A percentile compares a stretch with the other conserved stretches of the same genome.
These are phyloP conservation scores for Bipolaris cookei DNA, from an alignment of 2,329 filamentous ascomycete genomes.

Conservation along the genomic window DNA sequence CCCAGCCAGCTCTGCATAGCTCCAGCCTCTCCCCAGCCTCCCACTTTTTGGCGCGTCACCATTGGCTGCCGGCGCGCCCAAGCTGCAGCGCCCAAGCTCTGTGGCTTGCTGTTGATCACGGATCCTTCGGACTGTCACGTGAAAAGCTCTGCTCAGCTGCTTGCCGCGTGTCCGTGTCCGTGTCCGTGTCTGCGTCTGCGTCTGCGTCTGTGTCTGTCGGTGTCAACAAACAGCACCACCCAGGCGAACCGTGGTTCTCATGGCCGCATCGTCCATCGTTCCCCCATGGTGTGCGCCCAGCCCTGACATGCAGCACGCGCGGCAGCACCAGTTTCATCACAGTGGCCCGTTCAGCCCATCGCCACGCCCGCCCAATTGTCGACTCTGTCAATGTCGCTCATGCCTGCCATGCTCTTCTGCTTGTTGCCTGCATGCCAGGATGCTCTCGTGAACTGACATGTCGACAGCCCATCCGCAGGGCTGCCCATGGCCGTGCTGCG, in stretches of 20 bases:
- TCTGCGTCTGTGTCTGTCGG: background rate
- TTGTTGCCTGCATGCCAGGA: background rate
- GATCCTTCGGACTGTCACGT: constrained; percentile 26
- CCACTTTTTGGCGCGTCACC: constrained; percentile 25
- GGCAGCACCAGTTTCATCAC: constrained; percentile 11
- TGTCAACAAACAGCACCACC: background rate
- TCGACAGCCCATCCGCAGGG: background rate
- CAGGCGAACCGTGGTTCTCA: constrained; percentile 21
- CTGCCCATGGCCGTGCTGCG: background rate
- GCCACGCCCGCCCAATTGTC: background rate
- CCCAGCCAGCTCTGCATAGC: constrained; percentile 21
- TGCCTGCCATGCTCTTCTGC: background rate
- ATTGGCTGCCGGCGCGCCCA: constrained; percentile 27
- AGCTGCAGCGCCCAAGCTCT: constrained; percentile 19
- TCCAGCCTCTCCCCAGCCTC: constrained; percentile 36
- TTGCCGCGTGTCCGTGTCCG: background rate
- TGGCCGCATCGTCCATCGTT: constrained; percentile 13
- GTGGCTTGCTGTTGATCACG: constrained; percentile 20
- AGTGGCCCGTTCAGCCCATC: constrained; percentile 7
- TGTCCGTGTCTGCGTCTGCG: too few relatives aligned
- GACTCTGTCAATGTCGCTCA: constrained; percentile 1
- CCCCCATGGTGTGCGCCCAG: constrained; percentile 8
- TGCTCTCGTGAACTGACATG: background rate
- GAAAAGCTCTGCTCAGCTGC: background rate
- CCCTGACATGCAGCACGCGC: constrained; percentile 27